Evolutionary conservation across 495 filamentous ascomycete species (phyloP).

Genomic region (Xylaria cubensis): DNA sequence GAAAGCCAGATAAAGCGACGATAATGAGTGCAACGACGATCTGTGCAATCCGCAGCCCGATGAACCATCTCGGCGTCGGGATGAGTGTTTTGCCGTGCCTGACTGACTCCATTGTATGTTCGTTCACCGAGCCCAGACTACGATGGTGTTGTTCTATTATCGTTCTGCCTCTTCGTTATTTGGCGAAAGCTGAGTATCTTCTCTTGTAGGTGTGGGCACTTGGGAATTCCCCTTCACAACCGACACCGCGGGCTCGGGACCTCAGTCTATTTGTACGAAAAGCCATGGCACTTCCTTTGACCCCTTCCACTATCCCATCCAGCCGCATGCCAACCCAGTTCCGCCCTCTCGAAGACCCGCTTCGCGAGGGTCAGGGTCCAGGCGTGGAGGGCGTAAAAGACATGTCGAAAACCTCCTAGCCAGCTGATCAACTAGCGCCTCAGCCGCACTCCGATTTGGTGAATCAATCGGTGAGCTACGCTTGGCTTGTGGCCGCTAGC

Average conservation of each 20-base stretch:
- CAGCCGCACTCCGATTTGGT: slow-evolving; percentile 23
- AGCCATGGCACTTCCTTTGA: too few relatives aligned
- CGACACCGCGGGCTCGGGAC: neutral
- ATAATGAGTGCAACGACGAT: slow-evolving; percentile 47
- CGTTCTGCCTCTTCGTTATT: neutral
- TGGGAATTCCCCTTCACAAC: neutral
- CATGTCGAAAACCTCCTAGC: neutral
- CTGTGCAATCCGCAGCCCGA: slow-evolving; percentile 48
- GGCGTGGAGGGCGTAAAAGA: neutral
- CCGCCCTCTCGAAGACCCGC: slow-evolving; percentile 8
- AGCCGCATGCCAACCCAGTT: neutral
- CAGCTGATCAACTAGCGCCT: slow-evolving; percentile 25
- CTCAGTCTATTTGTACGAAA: slow-evolving; percentile 21
- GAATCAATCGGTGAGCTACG: neutral
- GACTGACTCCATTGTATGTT: slow-evolving; percentile 24
- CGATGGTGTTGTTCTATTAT: neutral
- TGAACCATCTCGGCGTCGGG: slow-evolving; percentile 49
- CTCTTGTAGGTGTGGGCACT: neutral
- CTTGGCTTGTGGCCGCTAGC: slow-evolving; percentile 1
- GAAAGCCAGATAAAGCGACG: slow-evolving; percentile 45
- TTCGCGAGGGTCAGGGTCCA: neutral
- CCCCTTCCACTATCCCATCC: neutral
- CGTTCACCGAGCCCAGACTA: neutral
- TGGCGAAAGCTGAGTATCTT: neutral
- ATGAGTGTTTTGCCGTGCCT: slow-evolving; percentile 38